These are phyloP conservation scores for Cladosporium sp. DNA, from an alignment of 2,329 filamentous ascomycete species.

Conservation along the genomic window DNA sequence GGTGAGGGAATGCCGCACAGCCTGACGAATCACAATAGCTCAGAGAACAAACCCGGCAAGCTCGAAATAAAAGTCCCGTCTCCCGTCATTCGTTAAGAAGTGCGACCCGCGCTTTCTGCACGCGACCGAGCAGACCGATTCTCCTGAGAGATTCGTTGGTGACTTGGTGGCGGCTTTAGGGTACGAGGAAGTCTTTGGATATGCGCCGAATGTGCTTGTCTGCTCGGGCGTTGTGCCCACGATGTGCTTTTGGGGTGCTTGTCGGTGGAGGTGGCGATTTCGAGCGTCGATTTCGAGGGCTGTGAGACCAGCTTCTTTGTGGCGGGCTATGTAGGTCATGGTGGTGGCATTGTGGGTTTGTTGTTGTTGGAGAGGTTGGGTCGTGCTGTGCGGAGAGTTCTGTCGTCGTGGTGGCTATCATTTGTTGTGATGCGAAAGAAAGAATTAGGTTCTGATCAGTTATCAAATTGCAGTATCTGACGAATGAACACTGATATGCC, in stretches of 20 bases:
- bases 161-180: background rate
- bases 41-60: background rate
- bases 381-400: background rate
- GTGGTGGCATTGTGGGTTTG: background rate
- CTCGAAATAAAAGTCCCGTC: background rate
- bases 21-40: background rate
- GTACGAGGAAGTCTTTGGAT: background rate
- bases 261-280: background rate
- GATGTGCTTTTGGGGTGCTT: background rate
- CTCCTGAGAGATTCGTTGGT: background rate
- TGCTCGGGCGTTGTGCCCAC: background rate
- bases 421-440: background rate
- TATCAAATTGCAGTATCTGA: too few species aligned
- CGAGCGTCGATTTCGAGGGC: background rate
- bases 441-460: background rate
- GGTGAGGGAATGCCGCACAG: background rate
- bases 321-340: background rate
- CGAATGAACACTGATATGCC: too few species aligned
- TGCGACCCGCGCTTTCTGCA: background rate
- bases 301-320: background rate
- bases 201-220: background rate
- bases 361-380: background rate
- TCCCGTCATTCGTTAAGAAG: background rate
- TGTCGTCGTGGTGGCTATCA: background rate
- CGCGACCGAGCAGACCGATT: background rate